These are phyloP conservation scores for Ogataea glucozyma DNA, from an alignment of 805 yeast species.

Conservation along the genomic window DNA sequence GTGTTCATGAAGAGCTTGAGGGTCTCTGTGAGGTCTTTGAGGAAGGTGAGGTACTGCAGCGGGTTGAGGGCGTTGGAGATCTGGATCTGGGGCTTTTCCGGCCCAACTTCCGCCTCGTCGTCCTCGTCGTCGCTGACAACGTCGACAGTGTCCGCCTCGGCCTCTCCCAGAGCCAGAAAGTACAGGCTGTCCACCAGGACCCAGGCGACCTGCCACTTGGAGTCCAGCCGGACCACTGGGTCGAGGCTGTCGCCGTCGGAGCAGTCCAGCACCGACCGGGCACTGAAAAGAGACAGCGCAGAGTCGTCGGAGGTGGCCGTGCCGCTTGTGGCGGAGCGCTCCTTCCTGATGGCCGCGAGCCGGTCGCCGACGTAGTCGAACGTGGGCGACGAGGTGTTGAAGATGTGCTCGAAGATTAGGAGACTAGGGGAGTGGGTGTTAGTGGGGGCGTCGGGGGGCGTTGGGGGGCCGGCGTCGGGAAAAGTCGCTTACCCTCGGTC, in stretches of 20 bases:
- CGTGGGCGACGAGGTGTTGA: slow-evolving; percentile 30
- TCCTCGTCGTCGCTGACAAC: slow-evolving; percentile 36
- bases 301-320: neutral
- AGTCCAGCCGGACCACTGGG: slow-evolving; percentile 32
- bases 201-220: slow-evolving; percentile 36
- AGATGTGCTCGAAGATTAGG: slow-evolving; percentile 28
- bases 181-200: slow-evolving; percentile 23
- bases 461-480: no score
- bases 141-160: slow-evolving; percentile 21
- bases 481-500: slow-evolving; percentile 33
- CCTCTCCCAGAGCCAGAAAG: slow-evolving; percentile 22
- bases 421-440: slow-evolving; percentile 20
- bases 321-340: slow-evolving; percentile 8
- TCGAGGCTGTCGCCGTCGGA: slow-evolving; percentile 30
- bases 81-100: slow-evolving; percentile 2
- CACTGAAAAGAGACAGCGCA: neutral
- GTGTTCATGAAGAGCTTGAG: slow-evolving; percentile 44
- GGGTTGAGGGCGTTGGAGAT: slow-evolving; percentile 40
- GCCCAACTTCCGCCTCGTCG: slow-evolving; percentile 16
- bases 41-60: slow-evolving; percentile 43
- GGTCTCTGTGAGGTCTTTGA: slow-evolving; percentile 40
- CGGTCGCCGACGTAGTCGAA: slow-evolving; percentile 28
- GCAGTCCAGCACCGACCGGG: slow-evolving; percentile 15
- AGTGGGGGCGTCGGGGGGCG: neutral
- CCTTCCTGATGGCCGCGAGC: slow-evolving; percentile 21